Evolutionary conservation across 441 rosid genomes (phyloP), one percentile per base, ranked within the genome.

Genomic region (Geranium incanum): DNA sequence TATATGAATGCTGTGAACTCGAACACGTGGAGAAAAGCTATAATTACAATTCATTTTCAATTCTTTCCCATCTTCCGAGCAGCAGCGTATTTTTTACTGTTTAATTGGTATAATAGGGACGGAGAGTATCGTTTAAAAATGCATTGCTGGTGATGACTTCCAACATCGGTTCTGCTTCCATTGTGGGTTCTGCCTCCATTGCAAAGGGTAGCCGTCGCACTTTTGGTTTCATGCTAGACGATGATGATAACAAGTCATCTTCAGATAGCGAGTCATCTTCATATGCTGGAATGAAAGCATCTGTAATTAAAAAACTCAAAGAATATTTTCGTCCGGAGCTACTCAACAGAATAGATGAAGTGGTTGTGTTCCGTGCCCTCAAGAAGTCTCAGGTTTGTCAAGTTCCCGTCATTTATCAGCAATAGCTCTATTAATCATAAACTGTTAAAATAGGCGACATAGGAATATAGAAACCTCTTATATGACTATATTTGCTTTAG

Each of bases 331-430:
- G 95, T 69, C 95, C 92, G 1, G 95, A 89, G 81, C 75, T 89
- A 70, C 84, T 89, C 78, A 89, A 89, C 84, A 81, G 95, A 79
- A 81, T 89, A 7, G 95, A 89, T 73, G 95, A 89, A 81, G 77
- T 89, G 69, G 89, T 89, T 21, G 88, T 89, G 57, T 89, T 89
- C 79, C 81, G 78, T 43, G 70, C 90, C 77, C 95, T 85, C 0
- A 88, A 89, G 84, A 87, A 86, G 80, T 68, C 81, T 82, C 99
- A 92, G 99, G 99, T 95, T 79, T 71, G 92, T 78, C 66, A 21
- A 59, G 15, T 59, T 43, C 68, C 52, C 4, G 41, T 66, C 43
- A 28, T 15, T 37, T 65, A 16, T 67, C 28, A 21, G 62, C 41
- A 15, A 0, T 38, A n/a, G 38, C 23, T 48, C 69, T 5, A 50